Percentiles rank a stretch among this genome's conserved stretches.
Evolutionary conservation across 164 flowering plant species (phyloP).

Genomic region (Annona cherimola): DNA sequence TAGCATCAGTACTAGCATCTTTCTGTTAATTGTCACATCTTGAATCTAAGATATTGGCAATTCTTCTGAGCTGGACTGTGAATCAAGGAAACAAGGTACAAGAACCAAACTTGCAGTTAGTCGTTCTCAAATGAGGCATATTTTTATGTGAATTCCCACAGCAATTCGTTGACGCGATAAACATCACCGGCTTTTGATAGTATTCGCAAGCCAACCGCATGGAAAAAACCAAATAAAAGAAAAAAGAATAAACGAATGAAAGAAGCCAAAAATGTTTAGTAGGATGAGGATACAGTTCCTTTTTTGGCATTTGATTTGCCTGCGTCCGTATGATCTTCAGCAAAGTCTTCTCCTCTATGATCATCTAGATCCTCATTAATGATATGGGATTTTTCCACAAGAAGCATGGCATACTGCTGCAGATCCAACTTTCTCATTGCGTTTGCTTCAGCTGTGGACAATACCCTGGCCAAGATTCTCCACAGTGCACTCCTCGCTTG

Average conservation of each 20-base stretch:
- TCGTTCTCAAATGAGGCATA: neutral
- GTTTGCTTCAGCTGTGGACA: conserved; percentile 42
- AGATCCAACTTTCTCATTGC: conserved; percentile 36
- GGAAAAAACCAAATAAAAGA: no score
- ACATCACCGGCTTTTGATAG: no score
- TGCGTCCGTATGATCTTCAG: conserved; percentile 19
- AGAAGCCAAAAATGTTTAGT: neutral
- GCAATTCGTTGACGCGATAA: neutral
- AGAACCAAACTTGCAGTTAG: neutral
- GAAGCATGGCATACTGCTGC: conserved; percentile 36
- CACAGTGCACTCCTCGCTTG: conserved; percentile 83
- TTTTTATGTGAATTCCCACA: neutral
- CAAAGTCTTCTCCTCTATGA: conserved; percentile 27
- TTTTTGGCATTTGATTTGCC: conserved; percentile 27
- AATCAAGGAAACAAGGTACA: conserved; percentile 30
- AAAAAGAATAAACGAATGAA: neutral
- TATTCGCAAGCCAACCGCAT: no score
- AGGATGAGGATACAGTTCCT: conserved; percentile 60
- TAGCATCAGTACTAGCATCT: no score
- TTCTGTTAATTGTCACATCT: conserved; percentile 14
- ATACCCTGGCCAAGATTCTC: conserved; percentile 58
- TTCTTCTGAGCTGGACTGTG: conserved; percentile 44
- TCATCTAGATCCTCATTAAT: conserved; percentile 78
- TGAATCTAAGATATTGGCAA: conserved; percentile 37
- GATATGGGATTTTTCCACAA: conserved; percentile 48